phyloP scores from a whole-genome alignment of 148 eudicot genomes.

The Amaranthus cruentus region DNA sequence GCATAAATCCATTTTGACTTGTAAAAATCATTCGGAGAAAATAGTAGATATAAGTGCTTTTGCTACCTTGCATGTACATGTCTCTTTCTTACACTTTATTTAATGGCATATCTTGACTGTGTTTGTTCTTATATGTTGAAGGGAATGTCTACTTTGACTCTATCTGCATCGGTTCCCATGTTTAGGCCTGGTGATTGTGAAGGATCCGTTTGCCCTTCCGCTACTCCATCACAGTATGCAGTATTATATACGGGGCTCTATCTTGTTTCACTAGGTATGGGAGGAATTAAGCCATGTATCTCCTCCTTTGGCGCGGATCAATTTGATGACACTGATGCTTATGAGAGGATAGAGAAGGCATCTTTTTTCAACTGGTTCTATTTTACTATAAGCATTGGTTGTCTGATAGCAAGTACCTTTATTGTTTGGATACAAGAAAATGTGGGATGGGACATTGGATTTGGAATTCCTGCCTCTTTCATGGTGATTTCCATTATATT shows the following conservation, averaged over 20 bases:
- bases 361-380: constrained; percentile 47
- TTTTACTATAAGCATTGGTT: constrained; percentile 31
- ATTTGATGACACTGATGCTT: constrained; percentile 38
- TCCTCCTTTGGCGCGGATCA: constrained; percentile 44
- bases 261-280: constrained; percentile 43
- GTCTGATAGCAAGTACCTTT: constrained; percentile 26
- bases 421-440: constrained; percentile 47
- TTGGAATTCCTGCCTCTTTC: constrained; percentile 31
- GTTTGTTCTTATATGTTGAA: constrained; percentile 12
- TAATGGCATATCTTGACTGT: no score
- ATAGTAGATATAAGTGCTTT: no score
- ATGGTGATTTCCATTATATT: constrained; percentile 32
- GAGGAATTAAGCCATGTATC: constrained; percentile 51
- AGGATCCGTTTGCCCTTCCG: constrained; percentile 26
- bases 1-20: no score
- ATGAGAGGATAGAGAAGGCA: constrained; percentile 32
- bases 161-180: constrained; percentile 35
- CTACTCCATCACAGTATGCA: constrained; percentile 24
- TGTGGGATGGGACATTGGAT: constrained; percentile 46
- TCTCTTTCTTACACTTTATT: background rate
- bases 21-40: no score
- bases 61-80: background rate
- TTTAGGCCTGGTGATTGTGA: constrained; percentile 29
- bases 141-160: constrained; percentile 39
- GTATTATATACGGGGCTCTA: constrained; percentile 31